phyloP scores from a whole-genome alignment of 2,329 filamentous ascomycete genomes.

The Colletotrichum falcatum region DNA sequence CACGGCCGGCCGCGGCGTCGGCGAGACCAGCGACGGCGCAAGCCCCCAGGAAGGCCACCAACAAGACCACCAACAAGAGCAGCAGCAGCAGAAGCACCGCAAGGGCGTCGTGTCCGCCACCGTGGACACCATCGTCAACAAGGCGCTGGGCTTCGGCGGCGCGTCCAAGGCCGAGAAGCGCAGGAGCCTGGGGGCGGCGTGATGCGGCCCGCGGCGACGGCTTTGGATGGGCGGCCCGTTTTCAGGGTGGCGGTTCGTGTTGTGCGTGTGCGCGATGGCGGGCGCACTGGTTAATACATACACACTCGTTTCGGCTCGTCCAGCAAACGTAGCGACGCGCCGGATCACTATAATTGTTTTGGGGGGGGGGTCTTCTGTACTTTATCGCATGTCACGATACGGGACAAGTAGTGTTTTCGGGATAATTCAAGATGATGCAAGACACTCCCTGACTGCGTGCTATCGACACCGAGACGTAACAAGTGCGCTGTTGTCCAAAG shows the following conservation, averaged over 20 bases:
- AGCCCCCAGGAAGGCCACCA: neutral
- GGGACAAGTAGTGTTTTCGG: too few species aligned
- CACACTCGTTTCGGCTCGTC: neutral
- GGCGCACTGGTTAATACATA: neutral
- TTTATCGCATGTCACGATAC: neutral
- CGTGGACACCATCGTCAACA: constrained; percentile 32
- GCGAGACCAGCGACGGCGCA: constrained; percentile 29
- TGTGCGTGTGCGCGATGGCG: neutral
- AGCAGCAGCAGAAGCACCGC: neutral
- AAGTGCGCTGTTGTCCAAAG: neutral
- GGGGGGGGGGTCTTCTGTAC: neutral
- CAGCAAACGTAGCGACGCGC: neutral
- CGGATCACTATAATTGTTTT: neutral
- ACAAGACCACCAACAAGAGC: neutral
- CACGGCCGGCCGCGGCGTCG: constrained; percentile 24
- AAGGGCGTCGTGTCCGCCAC: constrained; percentile 14
- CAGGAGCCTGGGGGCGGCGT: constrained; percentile 20
- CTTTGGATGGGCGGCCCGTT: neutral
- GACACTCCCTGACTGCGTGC: neutral
- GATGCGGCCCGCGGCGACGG: constrained; percentile 18
- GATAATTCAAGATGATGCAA: neutral
- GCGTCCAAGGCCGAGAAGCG: constrained; percentile 10
- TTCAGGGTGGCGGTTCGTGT: neutral
- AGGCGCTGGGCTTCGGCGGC: constrained; percentile 4
- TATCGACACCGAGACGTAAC: neutral